Base-by-base conservation (phyloP, 1,284 basidiomycete genomes). In the Apiotrichum sp. region DNA sequence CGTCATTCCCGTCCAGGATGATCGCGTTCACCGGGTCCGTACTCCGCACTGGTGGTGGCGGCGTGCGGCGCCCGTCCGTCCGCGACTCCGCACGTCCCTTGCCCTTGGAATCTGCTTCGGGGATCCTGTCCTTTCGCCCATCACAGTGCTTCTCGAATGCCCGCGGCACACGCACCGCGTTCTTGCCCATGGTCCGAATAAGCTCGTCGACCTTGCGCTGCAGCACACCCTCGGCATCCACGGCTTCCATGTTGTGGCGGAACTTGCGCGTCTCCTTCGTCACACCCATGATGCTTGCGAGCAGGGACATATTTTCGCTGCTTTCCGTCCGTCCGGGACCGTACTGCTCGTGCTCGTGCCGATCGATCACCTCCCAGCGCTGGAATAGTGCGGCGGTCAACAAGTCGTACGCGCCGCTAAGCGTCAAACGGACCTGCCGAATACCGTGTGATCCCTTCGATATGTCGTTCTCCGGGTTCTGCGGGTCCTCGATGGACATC, bases 401-500 rank as follows among this genome's bases (percentile, higher is more conserved):
- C 38, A 95, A 86, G 52, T 86, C 85, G 77, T 86, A 86, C 2
- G 93, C 95, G 4, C 93, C 93, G 0, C 86, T 86, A 54, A 98
- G 80, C 0, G 89, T 88, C 53, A 85, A 83, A 22, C 86, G 84
- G 45, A 98, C 91, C 66, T 85, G 86, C 36, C 82, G 79, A 60
- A 98, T 90, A 31, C 85, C 86, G 73, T 84, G 95, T 0, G 93
- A 93, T 2, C 90, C 89, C 49, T 82, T 84, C 0, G 92, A 91
- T 41, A 98, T 91, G 75, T 98, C 95, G 71, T 98, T 98, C 40
- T 84, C 90, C 14, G 83, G 77, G 75, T 98, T 92, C 33, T 87
- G 87, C n/a, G 95, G 95, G 74, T 98, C 95, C 74, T 98, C 93
- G 43, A 99, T 89, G 22, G 85, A 87, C 47, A 98, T 78, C 62